Percentiles rank a stretch among this genome's conserved stretches.
phyloP scores from a whole-genome alignment of 257 asterid genomes.

The Lithospermum erythrorhizon region DNA sequence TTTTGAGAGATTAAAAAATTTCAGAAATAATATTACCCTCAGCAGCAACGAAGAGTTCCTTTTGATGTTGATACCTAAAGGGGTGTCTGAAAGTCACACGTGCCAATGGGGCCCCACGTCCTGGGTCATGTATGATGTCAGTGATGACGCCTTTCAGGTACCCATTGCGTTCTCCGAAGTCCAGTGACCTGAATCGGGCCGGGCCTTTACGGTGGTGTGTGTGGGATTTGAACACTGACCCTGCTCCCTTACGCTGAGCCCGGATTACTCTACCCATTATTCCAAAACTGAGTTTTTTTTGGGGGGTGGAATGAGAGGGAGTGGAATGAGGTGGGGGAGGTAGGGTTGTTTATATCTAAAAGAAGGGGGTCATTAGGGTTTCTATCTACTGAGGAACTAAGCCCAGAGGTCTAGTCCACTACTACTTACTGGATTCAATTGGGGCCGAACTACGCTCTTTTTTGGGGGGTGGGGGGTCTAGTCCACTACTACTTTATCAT shows the following conservation, averaged over 20 bases:
- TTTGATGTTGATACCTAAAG: constrained; percentile 51
- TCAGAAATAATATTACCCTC: no score
- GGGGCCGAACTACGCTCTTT: no score
- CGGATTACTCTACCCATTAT: constrained; percentile 3
- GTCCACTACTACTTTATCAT: no score
- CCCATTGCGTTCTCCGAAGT: constrained; percentile 9
- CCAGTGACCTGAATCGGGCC: constrained; percentile 7
- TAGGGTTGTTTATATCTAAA: no score
- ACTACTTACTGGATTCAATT: no score
- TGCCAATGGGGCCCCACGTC: constrained; percentile 7
- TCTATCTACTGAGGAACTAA: no score
- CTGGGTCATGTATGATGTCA: constrained; percentile 8
- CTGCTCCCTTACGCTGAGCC: constrained; percentile 2
- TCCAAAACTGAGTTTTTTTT: no score
- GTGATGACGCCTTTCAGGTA: constrained; percentile 8
- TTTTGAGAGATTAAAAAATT: no score
- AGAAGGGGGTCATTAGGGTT: no score
- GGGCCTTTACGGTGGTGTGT: constrained; percentile 8
- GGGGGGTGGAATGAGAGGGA: neutral
- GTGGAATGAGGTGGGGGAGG: neutral
- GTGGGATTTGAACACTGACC: constrained; percentile 2
- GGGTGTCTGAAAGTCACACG: constrained; percentile 7
- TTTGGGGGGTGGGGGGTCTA: no score
- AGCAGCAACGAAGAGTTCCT: constrained; percentile 67
- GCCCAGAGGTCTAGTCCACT: no score